Percentiles rank a stretch among this genome's conserved stretches.
Conservation (phyloP, 768 basidiomycete genomes). For the Termitomyces sp. region DNA sequence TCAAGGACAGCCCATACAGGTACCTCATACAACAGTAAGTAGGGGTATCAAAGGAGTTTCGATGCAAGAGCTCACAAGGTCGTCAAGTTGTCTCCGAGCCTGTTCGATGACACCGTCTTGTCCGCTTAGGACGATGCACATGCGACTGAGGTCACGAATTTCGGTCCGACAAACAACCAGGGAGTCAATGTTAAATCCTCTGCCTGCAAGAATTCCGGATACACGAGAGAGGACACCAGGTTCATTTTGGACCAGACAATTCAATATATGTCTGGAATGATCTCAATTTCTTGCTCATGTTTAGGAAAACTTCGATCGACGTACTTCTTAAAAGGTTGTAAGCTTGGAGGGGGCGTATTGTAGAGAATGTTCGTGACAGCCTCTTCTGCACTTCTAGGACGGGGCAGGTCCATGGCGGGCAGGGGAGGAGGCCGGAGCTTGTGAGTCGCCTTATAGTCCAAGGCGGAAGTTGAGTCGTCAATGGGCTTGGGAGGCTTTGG, state of each 20-base stretch:
- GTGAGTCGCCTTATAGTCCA: constrained; percentile 85
- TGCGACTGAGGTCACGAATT: constrained; percentile 92
- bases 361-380: constrained; percentile 97
- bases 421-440: constrained; percentile 76
- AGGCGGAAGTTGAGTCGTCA: constrained; percentile 90
- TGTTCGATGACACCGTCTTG: constrained; percentile 99
- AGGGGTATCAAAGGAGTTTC: not conserved
- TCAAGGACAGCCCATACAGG: constrained; percentile 99
- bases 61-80: constrained; percentile 62
- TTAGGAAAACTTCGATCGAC: constrained; percentile 16
- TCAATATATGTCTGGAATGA: constrained; percentile 77
- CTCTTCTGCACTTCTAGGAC: constrained; percentile 84
- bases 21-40: constrained; percentile 50
- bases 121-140: constrained; percentile 96
- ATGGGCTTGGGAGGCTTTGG: constrained; percentile 78
- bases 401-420: constrained; percentile 81
- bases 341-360: constrained; percentile 89
- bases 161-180: constrained; percentile 98
- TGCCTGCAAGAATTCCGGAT: constrained; percentile 93
- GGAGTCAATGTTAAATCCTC: constrained; percentile 99
- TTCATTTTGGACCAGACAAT: constrained; percentile 98
- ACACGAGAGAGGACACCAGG: constrained; percentile 99
- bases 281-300: not conserved
- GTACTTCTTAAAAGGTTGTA: constrained; percentile 91
- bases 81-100: constrained; percentile 92